These are phyloP conservation scores for Wickerhamomyces queroliae DNA, from an alignment of 805 yeast species.

Conservation along the genomic window DNA sequence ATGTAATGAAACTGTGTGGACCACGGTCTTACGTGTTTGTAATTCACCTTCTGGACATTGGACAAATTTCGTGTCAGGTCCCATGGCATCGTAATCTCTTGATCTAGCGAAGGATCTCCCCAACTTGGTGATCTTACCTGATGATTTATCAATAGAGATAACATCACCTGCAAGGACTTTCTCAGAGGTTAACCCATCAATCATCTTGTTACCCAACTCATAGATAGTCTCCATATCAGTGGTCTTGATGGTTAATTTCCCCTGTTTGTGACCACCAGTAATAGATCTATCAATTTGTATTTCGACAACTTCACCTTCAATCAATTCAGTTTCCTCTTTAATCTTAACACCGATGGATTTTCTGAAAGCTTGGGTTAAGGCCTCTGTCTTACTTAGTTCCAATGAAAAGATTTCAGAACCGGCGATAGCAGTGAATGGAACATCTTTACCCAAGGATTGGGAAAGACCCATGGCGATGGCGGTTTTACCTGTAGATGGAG, in stretches of 20 bases:
- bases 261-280: conserved; percentile 98
- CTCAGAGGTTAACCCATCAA: conserved; percentile 89
- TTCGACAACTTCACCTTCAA: conserved; percentile 98
- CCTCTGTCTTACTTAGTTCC: conserved; percentile 93
- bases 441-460: conserved; percentile 60
- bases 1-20: conserved; percentile 96
- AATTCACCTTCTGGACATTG: conserved; percentile 99
- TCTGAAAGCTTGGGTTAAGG: conserved; percentile 93
- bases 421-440: conserved; percentile 92
- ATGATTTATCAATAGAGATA: conserved; percentile 88
- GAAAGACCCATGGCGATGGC: conserved; percentile 95
- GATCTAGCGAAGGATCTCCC: conserved; percentile 97
- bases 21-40: conserved; percentile 91
- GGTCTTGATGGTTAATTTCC: conserved; percentile 93
- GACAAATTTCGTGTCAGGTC: conserved; percentile 95
- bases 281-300: conserved; percentile 89
- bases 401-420: conserved; percentile 92
- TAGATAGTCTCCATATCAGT: conserved; percentile 98
- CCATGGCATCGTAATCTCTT: conserved; percentile 97
- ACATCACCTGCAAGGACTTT: conserved; percentile 97
- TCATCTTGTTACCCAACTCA: conserved; percentile 92
- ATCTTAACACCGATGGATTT: conserved; percentile 93
- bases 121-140: conserved; percentile 88
- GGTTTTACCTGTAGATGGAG: conserved; percentile 98
- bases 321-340: conserved; percentile 94